phyloP scores from a whole-genome alignment of 2,329 filamentous ascomycete species.

The Neophaeococcomyces mojaviensis region DNA sequence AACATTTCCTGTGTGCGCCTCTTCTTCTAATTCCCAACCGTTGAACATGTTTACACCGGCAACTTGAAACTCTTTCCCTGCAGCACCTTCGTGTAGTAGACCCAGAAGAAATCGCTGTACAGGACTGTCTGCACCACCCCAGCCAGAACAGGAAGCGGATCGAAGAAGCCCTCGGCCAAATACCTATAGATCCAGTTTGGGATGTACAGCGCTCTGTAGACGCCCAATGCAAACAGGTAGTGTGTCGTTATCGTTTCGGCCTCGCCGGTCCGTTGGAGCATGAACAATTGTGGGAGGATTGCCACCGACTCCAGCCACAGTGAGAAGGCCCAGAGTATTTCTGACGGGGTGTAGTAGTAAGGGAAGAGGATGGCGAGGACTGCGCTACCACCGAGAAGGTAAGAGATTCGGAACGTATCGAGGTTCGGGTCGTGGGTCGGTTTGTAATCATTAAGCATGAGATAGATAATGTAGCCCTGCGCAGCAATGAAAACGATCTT shows the following conservation, averaged over 20 bases:
- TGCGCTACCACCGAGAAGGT: conserved; percentile 69
- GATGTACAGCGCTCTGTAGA: conserved; percentile 91
- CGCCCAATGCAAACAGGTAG: conserved; percentile 87
- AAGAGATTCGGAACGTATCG: conserved; percentile 95
- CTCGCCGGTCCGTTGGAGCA: conserved; percentile 94
- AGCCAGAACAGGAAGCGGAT: conserved; percentile 80
- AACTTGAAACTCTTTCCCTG: conserved; percentile 85
- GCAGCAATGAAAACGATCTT: conserved; percentile 90
- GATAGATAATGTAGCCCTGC: conserved; percentile 89
- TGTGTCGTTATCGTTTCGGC: conserved; percentile 99
- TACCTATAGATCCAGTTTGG: conserved; percentile 98
- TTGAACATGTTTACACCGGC: conserved; percentile 53
- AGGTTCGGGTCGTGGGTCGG: conserved; percentile 94
- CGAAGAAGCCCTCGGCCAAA: conserved; percentile 68
- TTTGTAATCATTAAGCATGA: conserved; percentile 97
- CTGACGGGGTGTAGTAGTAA: conserved; percentile 66
- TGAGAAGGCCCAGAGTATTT: conserved; percentile 95
- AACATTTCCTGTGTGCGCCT: too few relatives aligned
- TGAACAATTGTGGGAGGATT: conserved; percentile 94
- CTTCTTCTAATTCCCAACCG: background rate
- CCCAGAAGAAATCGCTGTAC: conserved; percentile 99
- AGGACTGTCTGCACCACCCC: conserved; percentile 88
- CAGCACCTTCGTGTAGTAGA: conserved; percentile 93
- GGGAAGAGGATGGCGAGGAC: conserved; percentile 76
- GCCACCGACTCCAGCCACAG: conserved; percentile 98